Base-by-base conservation (phyloP, 169 alveolate genomes). In the Plasmodium ovale region DNA sequence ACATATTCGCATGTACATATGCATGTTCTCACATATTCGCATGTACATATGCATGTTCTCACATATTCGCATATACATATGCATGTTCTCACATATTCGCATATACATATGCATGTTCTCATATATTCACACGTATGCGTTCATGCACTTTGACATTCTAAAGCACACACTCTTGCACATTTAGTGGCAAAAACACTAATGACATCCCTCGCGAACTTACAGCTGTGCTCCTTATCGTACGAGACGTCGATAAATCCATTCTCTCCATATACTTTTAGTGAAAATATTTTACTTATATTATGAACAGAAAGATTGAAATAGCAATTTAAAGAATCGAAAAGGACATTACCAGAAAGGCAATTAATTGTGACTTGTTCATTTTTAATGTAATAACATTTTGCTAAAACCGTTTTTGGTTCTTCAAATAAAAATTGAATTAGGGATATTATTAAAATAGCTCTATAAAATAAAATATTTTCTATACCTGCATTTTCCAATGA, bases 191-290 rank as follows among this genome's bases (percentile, higher is more conserved):
- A n/a, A n/a, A n/a, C n/a, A n/a, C n/a, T 33, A 39, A 23, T 39
- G 25, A 6, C 23, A 16, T 12, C 44, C 16, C 19, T 44, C n/a
- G 39, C 1, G 25, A 2, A 10, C 88, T 56, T 58, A 79, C 89
- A 79, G 42, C 49, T 65, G 21, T 79, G 89, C 62, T 79, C 89
- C 59, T 53, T 68, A 70, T 16, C 65, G 58, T 79, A 79, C 3
- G 89, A 64, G 3, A 79, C 89, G 2, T 62, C 79, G 42, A 79
- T 69, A 19, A 68, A 79, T 3, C 89, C 89, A 35, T 79, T 58
- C 2, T 62, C 82, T 1, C 89, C 89, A 58, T 64, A 79, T 27
- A 79, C 69, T 58, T 64, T 79, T n/a, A 79, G 25, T 25, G 29
- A 19, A 33, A 79, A 79, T 4, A 79, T 79, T 68, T 62, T 79